Conservation (phyloP, 208 protist species). For the Trypanosoma melophagium region DNA sequence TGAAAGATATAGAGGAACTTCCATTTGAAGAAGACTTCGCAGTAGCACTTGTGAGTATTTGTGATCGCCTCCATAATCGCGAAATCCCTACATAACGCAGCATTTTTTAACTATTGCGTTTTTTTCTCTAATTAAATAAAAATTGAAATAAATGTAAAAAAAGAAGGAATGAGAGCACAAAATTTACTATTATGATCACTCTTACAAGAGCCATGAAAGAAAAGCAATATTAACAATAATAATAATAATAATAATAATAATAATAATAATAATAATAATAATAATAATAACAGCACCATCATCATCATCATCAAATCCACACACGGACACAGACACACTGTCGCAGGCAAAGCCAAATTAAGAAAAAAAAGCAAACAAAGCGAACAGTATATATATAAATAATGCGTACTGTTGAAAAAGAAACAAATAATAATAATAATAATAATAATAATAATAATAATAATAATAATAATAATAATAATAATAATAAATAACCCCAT, state of each 20-base stretch:
- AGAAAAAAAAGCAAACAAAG: neutral
- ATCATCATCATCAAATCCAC: too few relatives aligned
- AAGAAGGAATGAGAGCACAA: too few relatives aligned
- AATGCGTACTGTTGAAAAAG: neutral
- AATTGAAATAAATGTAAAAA: neutral
- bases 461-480: conserved; percentile 4
- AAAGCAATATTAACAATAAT: too few relatives aligned
- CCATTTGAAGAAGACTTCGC: neutral
- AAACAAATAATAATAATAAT: neutral
- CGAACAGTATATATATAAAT: neutral
- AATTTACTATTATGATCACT: too few relatives aligned
- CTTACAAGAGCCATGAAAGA: too few relatives aligned
- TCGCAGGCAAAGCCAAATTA: neutral
- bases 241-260: too few relatives aligned
- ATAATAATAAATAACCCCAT: neutral
- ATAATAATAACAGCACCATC: too few relatives aligned
- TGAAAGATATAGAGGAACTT: neutral
- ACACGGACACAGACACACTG: too few relatives aligned
- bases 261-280: too few relatives aligned
- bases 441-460: neutral
- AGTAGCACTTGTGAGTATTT: neutral
- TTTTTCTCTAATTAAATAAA: neutral
- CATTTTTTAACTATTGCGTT: neutral
- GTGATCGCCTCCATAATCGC: conserved; percentile 10
- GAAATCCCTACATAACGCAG: conserved; percentile 3